Percentiles rank a stretch among this genome's conserved stretches.
Evolutionary conservation across 805 yeast genomes (phyloP).

Genomic region (Cyberlindnera subsufficiens): DNA sequence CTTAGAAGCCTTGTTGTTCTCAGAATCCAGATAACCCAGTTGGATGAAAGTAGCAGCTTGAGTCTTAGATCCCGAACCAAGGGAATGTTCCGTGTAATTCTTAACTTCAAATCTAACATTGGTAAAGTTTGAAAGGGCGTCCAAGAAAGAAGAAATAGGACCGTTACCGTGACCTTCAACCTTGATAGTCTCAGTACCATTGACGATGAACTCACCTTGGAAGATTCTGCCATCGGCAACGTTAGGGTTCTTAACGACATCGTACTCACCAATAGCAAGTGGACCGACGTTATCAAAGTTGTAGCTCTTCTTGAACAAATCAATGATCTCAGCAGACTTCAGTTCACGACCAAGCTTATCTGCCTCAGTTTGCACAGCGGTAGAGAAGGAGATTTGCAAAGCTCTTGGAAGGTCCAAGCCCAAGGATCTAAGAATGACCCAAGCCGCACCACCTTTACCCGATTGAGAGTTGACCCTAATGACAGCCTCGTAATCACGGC

Average conservation of each 20-base stretch:
- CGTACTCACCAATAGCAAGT: slow-evolving; percentile 37
- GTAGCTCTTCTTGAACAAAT: slow-evolving; percentile 50
- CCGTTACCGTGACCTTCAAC: slow-evolving; percentile 68
- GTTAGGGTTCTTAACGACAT: slow-evolving; percentile 27
- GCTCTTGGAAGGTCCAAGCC: slow-evolving; percentile 72
- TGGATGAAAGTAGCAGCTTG: slow-evolving; percentile 75
- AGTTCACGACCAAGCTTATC: slow-evolving; percentile 66
- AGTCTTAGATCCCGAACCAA: slow-evolving; percentile 65
- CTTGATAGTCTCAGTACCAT: slow-evolving; percentile 24
- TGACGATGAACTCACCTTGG: slow-evolving; percentile 34
- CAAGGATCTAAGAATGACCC: slow-evolving; percentile 66
- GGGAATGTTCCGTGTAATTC: slow-evolving; percentile 66
- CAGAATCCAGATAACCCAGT: slow-evolving; percentile 39
- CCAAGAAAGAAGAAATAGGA: slow-evolving; percentile 68
- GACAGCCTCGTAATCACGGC: slow-evolving; percentile 76
- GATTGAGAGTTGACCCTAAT: slow-evolving; percentile 81
- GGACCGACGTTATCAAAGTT: slow-evolving; percentile 36
- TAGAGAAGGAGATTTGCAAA: slow-evolving; percentile 64
- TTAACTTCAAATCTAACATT: slow-evolving; percentile 54
- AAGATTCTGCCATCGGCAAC: slow-evolving; percentile 38
- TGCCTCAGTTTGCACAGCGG: slow-evolving; percentile 57
- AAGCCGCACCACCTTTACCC: slow-evolving; percentile 87
- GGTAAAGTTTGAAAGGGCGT: slow-evolving; percentile 51
- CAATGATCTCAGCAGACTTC: slow-evolving; percentile 57
- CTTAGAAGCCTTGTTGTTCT: slow-evolving; percentile 33